Evolutionary conservation across 1,284 basidiomycete species (phyloP).

Genomic region (Irpex sp.): DNA sequence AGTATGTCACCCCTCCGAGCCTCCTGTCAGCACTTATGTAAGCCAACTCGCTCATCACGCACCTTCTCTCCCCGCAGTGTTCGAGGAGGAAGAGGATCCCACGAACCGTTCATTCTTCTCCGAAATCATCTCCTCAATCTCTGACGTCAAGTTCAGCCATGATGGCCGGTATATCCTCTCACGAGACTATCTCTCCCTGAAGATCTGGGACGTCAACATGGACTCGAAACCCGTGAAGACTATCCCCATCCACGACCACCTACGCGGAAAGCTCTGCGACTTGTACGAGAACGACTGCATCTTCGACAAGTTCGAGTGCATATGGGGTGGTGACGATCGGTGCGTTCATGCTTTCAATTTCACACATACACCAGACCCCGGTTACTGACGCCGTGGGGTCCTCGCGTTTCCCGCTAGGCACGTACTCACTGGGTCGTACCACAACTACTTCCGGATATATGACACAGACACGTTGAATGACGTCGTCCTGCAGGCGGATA

Average conservation of each 20-base stretch:
- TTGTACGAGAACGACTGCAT: conserved; percentile 99
- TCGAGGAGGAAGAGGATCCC: conserved; percentile 98
- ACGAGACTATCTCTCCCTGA: conserved; percentile 94
- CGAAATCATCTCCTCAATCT: conserved; percentile 99
- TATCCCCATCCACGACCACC: conserved; percentile 97
- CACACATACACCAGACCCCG: not conserved
- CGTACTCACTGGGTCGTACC: conserved; percentile 96
- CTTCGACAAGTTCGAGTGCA: conserved; percentile 99
- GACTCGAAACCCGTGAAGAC: conserved; percentile 95
- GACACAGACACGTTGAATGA: conserved; percentile 89
- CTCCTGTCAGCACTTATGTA: conserved; percentile 2
- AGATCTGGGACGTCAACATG: conserved; percentile 99
- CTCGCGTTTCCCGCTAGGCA: conserved; percentile 47
- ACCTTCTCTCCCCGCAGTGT: conserved; percentile 51
- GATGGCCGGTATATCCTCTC: conserved; percentile 97
- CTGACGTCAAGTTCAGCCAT: conserved; percentile 98
- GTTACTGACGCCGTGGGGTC: not conserved
- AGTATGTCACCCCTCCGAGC: conserved; percentile 47
- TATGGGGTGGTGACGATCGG: conserved; percentile 94
- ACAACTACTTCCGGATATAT: conserved; percentile 99
- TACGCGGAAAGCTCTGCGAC: conserved; percentile 96
- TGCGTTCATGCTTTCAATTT: conserved; percentile 39
- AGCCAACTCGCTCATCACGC: conserved; percentile 1
- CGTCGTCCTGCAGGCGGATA: conserved; percentile 96
- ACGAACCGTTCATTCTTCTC: conserved; percentile 98